A percentile compares a stretch with the other conserved stretches of the same genome.
phyloP scores from a whole-genome alignment of 2,329 filamentous ascomycete genomes.

The Cercospora sesami region DNA sequence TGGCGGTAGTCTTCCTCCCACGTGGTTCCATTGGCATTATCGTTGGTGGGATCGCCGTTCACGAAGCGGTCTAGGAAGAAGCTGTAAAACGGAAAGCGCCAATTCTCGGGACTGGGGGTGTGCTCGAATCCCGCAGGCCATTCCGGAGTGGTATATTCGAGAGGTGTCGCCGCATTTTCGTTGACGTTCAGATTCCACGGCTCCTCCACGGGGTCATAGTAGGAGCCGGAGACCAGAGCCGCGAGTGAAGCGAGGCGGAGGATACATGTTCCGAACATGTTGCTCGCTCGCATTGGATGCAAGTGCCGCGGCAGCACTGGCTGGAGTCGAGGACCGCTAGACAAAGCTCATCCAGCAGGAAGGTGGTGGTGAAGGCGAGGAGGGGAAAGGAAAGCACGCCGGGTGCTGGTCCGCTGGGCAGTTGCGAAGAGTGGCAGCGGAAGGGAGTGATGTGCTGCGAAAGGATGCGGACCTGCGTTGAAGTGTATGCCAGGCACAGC shows the following conservation, averaged over 20 bases:
- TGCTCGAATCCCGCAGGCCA: slow-evolving; percentile 49
- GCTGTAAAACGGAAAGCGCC: slow-evolving; percentile 67
- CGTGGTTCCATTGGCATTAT: slow-evolving; percentile 60
- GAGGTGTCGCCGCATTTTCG: slow-evolving; percentile 54
- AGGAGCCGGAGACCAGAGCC: slow-evolving; percentile 31
- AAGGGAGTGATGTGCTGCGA: not conserved
- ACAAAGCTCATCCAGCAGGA: slow-evolving; percentile 24
- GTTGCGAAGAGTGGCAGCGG: not conserved
- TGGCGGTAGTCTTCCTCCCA: slow-evolving; percentile 62
- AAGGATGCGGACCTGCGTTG: slow-evolving; percentile 11
- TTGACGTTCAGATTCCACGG: slow-evolving; percentile 65
- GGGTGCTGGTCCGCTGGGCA: slow-evolving; percentile 7
- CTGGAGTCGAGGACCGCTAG: slow-evolving; percentile 19
- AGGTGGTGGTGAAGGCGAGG: slow-evolving; percentile 4
- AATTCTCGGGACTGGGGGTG: slow-evolving; percentile 59
- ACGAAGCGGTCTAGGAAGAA: slow-evolving; percentile 65
- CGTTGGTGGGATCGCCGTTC: slow-evolving; percentile 65
- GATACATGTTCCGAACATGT: slow-evolving; percentile 31
- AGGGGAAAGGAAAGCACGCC: slow-evolving; percentile 11
- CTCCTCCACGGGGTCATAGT: slow-evolving; percentile 52
- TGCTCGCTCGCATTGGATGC: slow-evolving; percentile 15
- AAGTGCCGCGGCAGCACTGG: slow-evolving; percentile 26
- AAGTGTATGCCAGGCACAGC: slow-evolving; percentile 12
- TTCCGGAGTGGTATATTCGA: slow-evolving; percentile 55
- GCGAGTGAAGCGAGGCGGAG: slow-evolving; percentile 28